Evolutionary conservation across 108 stramenopile species (phyloP).

Genomic region (Halocafeteria seosinensis): DNA sequence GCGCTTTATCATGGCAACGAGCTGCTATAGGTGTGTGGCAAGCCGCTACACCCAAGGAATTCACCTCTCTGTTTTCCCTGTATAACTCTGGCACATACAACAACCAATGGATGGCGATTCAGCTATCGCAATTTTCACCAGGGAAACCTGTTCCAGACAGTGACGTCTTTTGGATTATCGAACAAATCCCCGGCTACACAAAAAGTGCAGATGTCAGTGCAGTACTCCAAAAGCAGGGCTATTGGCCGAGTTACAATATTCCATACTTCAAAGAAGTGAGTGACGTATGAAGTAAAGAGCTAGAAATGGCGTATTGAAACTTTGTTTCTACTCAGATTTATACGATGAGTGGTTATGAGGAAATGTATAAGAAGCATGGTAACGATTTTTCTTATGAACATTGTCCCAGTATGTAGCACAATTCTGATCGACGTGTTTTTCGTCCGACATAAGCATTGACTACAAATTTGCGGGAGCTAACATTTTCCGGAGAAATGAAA

Average conservation of each 20-base stretch:
- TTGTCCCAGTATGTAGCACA: too few species aligned
- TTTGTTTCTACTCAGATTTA: too few species aligned
- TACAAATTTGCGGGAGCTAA: too few species aligned
- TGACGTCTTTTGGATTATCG: neutral
- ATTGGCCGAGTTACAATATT: neutral
- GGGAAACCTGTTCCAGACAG: neutral
- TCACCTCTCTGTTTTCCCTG: neutral
- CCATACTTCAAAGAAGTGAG: neutral
- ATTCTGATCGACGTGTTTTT: too few species aligned
- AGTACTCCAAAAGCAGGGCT: neutral
- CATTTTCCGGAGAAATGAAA: too few species aligned
- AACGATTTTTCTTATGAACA: too few species aligned
- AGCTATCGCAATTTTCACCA: neutral
- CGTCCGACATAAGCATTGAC: too few species aligned
- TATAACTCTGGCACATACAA: constrained; percentile 17
- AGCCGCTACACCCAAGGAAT: constrained; percentile 1
- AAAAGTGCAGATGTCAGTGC: neutral
- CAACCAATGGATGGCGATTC: constrained; percentile 19
- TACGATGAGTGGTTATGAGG: too few species aligned
- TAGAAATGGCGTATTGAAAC: too few species aligned
- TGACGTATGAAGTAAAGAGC: too few species aligned
- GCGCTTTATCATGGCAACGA: constrained; percentile 14
- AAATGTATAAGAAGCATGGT: too few species aligned
- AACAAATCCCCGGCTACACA: neutral
- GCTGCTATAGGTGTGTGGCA: neutral